These are phyloP conservation scores for Pleurotus eryngii DNA, from an alignment of 768 basidiomycete species.

Conservation along the genomic window DNA sequence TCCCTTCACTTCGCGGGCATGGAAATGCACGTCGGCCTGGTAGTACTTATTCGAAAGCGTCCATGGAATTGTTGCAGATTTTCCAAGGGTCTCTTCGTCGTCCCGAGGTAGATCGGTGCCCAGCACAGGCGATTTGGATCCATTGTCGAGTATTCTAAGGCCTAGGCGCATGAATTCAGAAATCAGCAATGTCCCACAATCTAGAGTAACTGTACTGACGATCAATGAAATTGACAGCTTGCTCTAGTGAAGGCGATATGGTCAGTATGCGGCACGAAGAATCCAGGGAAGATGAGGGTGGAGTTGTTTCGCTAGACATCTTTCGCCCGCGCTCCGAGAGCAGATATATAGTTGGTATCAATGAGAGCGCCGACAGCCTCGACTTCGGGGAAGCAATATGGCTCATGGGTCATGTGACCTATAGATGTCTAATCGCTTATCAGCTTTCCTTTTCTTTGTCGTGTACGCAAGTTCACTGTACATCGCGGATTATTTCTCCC, in stretches of 20 bases:
- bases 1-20: slow-evolving; percentile 45
- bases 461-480: not conserved
- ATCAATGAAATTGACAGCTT: slow-evolving; percentile 24
- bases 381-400: not conserved
- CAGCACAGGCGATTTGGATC: not conserved
- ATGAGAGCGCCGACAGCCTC: not conserved
- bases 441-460: not conserved
- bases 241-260: slow-evolving; percentile 24
- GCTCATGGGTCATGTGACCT: not conserved
- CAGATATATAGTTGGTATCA: not conserved
- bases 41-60: slow-evolving; percentile 81
- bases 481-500: not conserved
- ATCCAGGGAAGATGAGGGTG: not conserved
- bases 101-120: slow-evolving; percentile 11
- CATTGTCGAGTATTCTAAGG: not conserved
- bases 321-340: not conserved
- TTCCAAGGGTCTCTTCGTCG: slow-evolving; percentile 15
- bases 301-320: not conserved
- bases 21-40: slow-evolving; percentile 70
- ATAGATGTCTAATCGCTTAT: not conserved
- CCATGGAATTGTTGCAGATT: slow-evolving; percentile 51
- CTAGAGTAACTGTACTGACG: slow-evolving; percentile 5
- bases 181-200: not conserved
- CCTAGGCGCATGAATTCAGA: not conserved
- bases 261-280: slow-evolving; percentile 31